Conservation (phyloP, 2,329 filamentous ascomycete genomes). For the Hypoxylon sp. region DNA sequence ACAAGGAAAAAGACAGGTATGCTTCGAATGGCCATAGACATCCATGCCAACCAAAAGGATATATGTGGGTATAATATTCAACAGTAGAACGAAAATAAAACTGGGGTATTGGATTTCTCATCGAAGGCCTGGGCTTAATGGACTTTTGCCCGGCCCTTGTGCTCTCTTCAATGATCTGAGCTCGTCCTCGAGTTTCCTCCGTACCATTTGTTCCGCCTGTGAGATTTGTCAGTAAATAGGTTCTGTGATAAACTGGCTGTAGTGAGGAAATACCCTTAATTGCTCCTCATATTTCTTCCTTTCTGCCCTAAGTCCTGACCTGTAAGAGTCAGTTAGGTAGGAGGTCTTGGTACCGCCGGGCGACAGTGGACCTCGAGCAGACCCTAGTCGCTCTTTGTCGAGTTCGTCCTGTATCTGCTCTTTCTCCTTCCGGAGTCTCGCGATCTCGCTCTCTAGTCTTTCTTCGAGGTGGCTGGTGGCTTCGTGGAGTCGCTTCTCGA, state of each 20-base stretch:
- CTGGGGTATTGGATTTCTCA: conserved; percentile 10
- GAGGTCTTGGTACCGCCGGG: conserved; percentile 52
- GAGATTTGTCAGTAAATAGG: conserved; percentile 38
- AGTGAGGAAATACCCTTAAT: conserved; percentile 51
- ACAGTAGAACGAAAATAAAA: conserved; percentile 31
- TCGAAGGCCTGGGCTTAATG: conserved; percentile 47
- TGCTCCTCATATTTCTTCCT: conserved; percentile 57
- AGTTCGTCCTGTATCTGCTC: conserved; percentile 54
- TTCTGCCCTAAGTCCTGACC: conserved; percentile 52
- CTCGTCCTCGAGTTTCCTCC: conserved; percentile 55
- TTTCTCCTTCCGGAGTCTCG: conserved; percentile 52
- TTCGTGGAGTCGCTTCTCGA: conserved; percentile 49
- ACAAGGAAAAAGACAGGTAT: conserved; percentile 26
- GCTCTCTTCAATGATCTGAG: conserved; percentile 52
- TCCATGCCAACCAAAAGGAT: conserved; percentile 26
- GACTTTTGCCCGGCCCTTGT: conserved; percentile 52
- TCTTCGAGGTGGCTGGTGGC: conserved; percentile 48
- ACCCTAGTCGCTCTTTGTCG: conserved; percentile 52
- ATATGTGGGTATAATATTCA: conserved; percentile 41
- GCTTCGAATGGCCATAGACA: conserved; percentile 24
- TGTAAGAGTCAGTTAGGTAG: conserved; percentile 55
- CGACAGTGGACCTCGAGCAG: conserved; percentile 47
- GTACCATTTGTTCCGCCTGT: conserved; percentile 53
- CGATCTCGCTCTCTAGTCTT: conserved; percentile 49
- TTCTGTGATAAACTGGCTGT: neutral